phyloP scores from a whole-genome alignment of 75 land plant genomes.

The Cryptomeria japonica region DNA sequence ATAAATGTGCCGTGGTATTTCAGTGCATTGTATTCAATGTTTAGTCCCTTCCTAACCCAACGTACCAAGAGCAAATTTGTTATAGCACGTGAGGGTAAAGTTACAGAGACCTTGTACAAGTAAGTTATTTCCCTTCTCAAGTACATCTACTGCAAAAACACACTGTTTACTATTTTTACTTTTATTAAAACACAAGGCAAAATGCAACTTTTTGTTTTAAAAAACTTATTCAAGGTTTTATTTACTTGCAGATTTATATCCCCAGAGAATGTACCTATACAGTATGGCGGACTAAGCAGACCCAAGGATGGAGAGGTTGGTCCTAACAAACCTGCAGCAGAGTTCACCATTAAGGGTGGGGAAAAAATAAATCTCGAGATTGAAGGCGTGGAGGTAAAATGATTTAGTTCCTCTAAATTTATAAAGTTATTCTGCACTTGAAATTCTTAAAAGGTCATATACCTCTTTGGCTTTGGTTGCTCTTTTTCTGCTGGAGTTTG shows the following conservation, averaged over 20 bases:
- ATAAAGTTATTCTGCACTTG: neutral
- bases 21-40: constrained; percentile 74
- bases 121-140: neutral
- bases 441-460: neutral
- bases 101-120: constrained; percentile 57
- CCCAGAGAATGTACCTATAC: constrained; percentile 85
- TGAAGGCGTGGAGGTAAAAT: constrained; percentile 68
- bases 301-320: constrained; percentile 60
- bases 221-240: neutral
- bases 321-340: constrained; percentile 67
- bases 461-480: neutral
- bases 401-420: neutral
- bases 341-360: constrained; percentile 76
- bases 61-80: constrained; percentile 96
- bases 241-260: constrained; percentile 66
- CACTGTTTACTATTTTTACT: neutral
- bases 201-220: neutral
- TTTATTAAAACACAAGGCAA: neutral
- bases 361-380: constrained; percentile 82
- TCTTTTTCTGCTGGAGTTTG: neutral
- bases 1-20: constrained; percentile 96
- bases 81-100: constrained; percentile 67
- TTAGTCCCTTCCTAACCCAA: constrained; percentile 86
- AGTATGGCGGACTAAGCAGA: constrained; percentile 88
- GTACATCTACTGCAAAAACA: neutral